A percentile compares a stretch with the other conserved stretches of the same genome.
Conservation (phyloP, 2,329 filamentous ascomycete genomes). For the Penicillium sp. region DNA sequence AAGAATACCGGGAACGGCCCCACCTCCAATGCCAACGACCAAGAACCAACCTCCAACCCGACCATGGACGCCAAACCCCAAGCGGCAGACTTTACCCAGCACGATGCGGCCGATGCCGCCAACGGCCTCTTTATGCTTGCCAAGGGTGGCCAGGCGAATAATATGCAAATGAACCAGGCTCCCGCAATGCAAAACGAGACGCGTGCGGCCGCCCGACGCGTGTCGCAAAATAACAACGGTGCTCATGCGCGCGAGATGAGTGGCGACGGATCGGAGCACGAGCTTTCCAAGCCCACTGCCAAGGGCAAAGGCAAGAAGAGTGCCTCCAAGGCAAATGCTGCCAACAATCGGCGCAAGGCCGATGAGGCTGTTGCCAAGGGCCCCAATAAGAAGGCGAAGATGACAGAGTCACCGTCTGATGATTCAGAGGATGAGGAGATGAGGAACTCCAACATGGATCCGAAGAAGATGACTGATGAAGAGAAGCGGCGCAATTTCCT, state of each 20-base stretch:
- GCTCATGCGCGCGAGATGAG: slow-evolving; percentile 71
- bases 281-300: slow-evolving; percentile 67
- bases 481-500: slow-evolving; percentile 99
- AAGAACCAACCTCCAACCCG: slow-evolving; percentile 45
- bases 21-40: slow-evolving; percentile 50
- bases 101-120: slow-evolving; percentile 90
- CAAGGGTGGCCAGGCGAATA: slow-evolving; percentile 63
- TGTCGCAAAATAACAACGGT: slow-evolving; percentile 53
- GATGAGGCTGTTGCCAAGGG: slow-evolving; percentile 72
- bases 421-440: slow-evolving; percentile 59
- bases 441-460: slow-evolving; percentile 61
- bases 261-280: slow-evolving; percentile 74
- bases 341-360: slow-evolving; percentile 78
- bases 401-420: slow-evolving; percentile 49
- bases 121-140: slow-evolving; percentile 93
- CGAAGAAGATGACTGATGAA: slow-evolving; percentile 94
- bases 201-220: slow-evolving; percentile 49
- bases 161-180: slow-evolving; percentile 57
- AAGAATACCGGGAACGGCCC: slow-evolving; percentile 55
- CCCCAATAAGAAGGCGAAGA: slow-evolving; percentile 76
- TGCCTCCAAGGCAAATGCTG: slow-evolving; percentile 53
- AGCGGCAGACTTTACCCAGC: slow-evolving; percentile 75
- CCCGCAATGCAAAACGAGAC: slow-evolving; percentile 49
- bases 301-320: slow-evolving; percentile 74
- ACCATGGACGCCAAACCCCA: slow-evolving; percentile 53